Base-by-base conservation (phyloP, 2,329 filamentous ascomycete genomes). In the Fusarium sp. region DNA sequence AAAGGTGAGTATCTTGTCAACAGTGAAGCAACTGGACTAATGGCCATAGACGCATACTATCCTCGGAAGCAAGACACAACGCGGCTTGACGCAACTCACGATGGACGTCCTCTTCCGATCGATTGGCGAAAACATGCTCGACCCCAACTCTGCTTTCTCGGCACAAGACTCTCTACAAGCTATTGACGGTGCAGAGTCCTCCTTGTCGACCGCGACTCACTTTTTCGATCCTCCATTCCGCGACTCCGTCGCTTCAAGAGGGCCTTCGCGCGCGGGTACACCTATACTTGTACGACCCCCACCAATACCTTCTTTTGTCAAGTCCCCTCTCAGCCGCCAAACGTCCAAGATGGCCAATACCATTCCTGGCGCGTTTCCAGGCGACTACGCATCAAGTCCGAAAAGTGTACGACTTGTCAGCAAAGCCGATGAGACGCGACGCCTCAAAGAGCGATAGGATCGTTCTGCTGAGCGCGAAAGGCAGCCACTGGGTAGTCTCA, bases 101-200 rank as follows among this genome's bases (percentile, higher is more conserved):
- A 90, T 99, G 56, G 95, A 98, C 76, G 88, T 97, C 39, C 86
- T 98, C 49, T 99, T 97, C 81, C 90, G 91, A 67, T 95, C 92
- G 43, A 89, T 97, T 50, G 89, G 89, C 60, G 82, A 87, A 20
- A 92, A 90, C 62, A 88, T 97, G 56, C 88, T 92, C 69, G 89
- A 92, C 52, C 81, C 85, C 24, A 82, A 82, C 24, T 81, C 84
- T 6, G 86, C 87, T 16, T 85, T 89, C 3, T 81, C 87, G 2
- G 85, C 92, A 8, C 89, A 96, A 69, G 86, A 91, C 2, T 94
- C 93, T 3, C 84, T 98, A 15, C 88, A 89, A 54, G 86, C 89
- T 4, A 91, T 92, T 38, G 95, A 98, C 78, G 82, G 89, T 2
- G 94, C 93, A 3, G 95, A 98, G 78, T 92, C 93, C 8, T 87